A percentile compares a stretch with the other conserved stretches of the same genome.
Conservation (phyloP, 805 yeast species). For the Saccharomycopsis guyanensis region DNA sequence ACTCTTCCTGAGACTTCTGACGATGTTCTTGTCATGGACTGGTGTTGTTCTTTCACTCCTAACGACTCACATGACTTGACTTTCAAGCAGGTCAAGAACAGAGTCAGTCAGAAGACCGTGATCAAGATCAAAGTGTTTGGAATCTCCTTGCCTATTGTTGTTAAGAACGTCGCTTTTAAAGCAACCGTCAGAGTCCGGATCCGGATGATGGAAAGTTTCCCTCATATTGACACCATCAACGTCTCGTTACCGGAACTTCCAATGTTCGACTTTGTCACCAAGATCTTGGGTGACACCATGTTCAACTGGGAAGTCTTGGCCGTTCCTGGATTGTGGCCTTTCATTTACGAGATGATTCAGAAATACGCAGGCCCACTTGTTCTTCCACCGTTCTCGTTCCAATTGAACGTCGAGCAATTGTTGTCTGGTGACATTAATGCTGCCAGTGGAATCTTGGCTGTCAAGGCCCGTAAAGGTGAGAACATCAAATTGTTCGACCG, state of each 20-base stretch:
- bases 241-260: conserved; percentile 84
- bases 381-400: conserved; percentile 86
- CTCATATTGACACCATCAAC: conserved; percentile 88
- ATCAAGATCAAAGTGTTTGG: conserved; percentile 82
- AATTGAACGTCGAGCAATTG: conserved; percentile 85
- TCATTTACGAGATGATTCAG: conserved; percentile 76
- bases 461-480: conserved; percentile 59
- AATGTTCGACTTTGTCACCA: conserved; percentile 74
- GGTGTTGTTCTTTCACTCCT: conserved; percentile 92
- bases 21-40: conserved; percentile 96
- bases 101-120: conserved; percentile 73
- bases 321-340: conserved; percentile 79
- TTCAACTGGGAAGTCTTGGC: conserved; percentile 84
- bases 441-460: conserved; percentile 78
- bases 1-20: conserved; percentile 84
- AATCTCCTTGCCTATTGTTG: conserved; percentile 66
- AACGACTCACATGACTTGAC: conserved; percentile 79
- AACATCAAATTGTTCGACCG: conserved; percentile 60
- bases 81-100: conserved; percentile 74
- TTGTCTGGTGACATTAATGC: conserved; percentile 76
- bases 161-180: conserved; percentile 71
- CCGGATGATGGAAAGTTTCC: conserved; percentile 84
- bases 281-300: conserved; percentile 64
- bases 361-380: conserved; percentile 86
- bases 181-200: conserved; percentile 73